These are phyloP conservation scores for Fusarium avenaceum DNA, from an alignment of 2,329 filamentous ascomycete species.

Conservation along the genomic window DNA sequence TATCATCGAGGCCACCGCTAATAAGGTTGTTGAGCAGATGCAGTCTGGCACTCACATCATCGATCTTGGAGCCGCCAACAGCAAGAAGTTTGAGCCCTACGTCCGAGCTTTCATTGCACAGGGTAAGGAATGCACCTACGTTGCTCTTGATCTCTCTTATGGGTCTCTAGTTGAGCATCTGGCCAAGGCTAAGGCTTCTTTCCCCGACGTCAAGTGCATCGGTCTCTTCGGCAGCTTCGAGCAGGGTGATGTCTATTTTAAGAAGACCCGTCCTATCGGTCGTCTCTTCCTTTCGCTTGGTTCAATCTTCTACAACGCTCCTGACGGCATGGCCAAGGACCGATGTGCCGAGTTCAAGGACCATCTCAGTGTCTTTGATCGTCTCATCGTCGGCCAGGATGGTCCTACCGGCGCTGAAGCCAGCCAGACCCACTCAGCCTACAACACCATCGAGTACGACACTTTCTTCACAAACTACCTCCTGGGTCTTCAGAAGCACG, in stretches of 20 bases:
- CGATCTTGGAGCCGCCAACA: conserved; percentile 44
- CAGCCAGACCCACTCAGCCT: conserved; percentile 8
- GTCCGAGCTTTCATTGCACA: conserved; percentile 36
- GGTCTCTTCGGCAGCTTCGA: conserved; percentile 46
- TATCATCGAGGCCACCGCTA: conserved; percentile 40
- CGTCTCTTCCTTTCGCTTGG: conserved; percentile 44
- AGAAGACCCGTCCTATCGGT: conserved; percentile 6
- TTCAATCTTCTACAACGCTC: conserved; percentile 45
- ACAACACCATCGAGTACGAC: conserved; percentile 39
- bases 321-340: conserved; percentile 32
- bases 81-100: conserved; percentile 43
- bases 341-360: conserved; percentile 37
- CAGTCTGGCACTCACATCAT: conserved; percentile 37
- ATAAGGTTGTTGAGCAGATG: conserved; percentile 32
- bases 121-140: conserved; percentile 40
- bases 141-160: conserved; percentile 36
- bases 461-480: conserved; percentile 38
- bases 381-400: conserved; percentile 42
- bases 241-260: conserved; percentile 40
- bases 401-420: conserved; percentile 14
- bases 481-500: conserved; percentile 24
- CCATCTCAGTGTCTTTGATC: conserved; percentile 28
- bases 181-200: conserved; percentile 29
- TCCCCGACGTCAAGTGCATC: conserved; percentile 29
- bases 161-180: conserved; percentile 36